Evolutionary conservation across 2,329 filamentous ascomycete species (phyloP), one percentile per base, ranked within the genome.

Genomic region (Scytalidium sp.): DNA sequence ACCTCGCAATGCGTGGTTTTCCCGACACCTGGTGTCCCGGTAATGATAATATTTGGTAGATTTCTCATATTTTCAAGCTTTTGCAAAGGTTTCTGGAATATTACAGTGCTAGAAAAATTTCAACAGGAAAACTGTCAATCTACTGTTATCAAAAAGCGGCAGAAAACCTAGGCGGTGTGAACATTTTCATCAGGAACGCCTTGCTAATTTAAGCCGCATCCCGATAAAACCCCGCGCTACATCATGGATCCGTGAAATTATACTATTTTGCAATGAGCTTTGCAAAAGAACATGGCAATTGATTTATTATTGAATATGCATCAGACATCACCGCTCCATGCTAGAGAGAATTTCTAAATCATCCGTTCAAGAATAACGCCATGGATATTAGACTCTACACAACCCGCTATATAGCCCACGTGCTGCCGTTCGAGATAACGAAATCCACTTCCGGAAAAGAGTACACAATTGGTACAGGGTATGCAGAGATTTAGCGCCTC

Each of bases 1-100:
- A 83, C 78, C 68, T 96, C 89, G 65, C 88, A 90, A 68, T 96
- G 92, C 7, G 89, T 95, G 17, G 92, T 96, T 75, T 99, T 99
- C 64, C 94, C 94, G 22, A 95, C 90, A 49, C 94, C 94, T 0
- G 94, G 94, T 19, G 94, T 99, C 56, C 94, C 94, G 39, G 94
- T 97, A 58, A 99, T 79, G 59, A 99, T 87, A 63, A 99, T 90
- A 69, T 97, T 99, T 23, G 94, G 94, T 55, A 72, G 71, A 23
- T 66, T 72, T 58, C 83, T 74, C 65, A 74, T 70, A 50, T 58
- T 70, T 46, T 25, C 42, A 19, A 21, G 32, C 17, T 36, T 36
- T 36, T 15, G 4, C 17, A 7, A n/a, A 8, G 7, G 13, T 15
- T 10, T 46, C 43, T 39, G 19, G 15, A 36, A 36, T 15, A n/a